A percentile compares a stretch with the other conserved stretches of the same genome.
Conservation (phyloP, 106 monocot species). For the Alisma plantagoaquatica region DNA sequence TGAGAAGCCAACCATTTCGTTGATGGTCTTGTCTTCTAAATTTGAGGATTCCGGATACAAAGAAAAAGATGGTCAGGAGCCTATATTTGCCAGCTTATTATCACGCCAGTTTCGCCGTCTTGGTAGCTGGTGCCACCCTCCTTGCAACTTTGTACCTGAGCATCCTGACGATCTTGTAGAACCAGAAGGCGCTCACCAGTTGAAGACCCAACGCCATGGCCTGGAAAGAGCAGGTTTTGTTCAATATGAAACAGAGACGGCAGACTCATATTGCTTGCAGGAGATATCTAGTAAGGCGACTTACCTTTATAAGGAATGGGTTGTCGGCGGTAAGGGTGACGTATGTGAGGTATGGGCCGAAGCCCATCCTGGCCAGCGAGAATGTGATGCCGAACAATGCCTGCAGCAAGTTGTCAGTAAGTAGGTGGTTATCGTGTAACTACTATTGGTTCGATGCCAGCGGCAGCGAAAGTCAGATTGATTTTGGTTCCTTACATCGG, state of each 20-base stretch:
- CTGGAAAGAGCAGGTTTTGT: slow-evolving; percentile 5
- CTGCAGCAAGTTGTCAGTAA: slow-evolving; percentile 14
- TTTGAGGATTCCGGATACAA: too few species aligned
- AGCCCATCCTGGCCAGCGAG: slow-evolving; percentile 55
- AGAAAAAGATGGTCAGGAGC: too few species aligned
- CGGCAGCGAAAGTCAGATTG: not conserved
- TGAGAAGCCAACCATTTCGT: too few species aligned
- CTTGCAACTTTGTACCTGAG: slow-evolving; percentile 30
- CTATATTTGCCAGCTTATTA: too few species aligned
- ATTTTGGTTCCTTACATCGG: slow-evolving; percentile 37
- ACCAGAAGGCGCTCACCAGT: slow-evolving; percentile 60
- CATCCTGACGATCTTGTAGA: slow-evolving; percentile 54
- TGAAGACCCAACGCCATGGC: slow-evolving; percentile 53
- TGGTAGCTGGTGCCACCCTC: slow-evolving; percentile 12
- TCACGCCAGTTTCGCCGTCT: too few species aligned
- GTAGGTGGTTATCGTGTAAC: not conserved
- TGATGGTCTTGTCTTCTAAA: too few species aligned
- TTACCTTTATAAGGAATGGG: slow-evolving; percentile 59
- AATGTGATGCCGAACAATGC: slow-evolving; percentile 40
- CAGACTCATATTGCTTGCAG: not conserved
- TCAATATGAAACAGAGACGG: not conserved
- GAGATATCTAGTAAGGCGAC: not conserved
- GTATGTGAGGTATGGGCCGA: slow-evolving; percentile 38
- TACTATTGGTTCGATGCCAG: not conserved
- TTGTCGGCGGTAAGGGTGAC: slow-evolving; percentile 39